Evolutionary conservation across 73 alveolate species (phyloP).

Genomic region (Uronychia setigera): DNA sequence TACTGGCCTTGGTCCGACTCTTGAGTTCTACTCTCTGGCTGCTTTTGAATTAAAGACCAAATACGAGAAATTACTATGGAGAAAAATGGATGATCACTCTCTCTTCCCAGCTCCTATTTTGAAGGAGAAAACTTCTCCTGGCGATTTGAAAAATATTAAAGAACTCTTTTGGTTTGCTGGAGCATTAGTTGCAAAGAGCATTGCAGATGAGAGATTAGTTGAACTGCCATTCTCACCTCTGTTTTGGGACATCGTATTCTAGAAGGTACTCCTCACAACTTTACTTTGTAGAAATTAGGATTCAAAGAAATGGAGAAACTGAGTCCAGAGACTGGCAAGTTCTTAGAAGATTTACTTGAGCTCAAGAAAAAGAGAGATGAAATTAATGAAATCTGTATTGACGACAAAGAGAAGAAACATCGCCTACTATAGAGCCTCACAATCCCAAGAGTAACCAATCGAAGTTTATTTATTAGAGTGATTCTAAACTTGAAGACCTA

Average conservation of each 20-base stretch:
- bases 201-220: constrained; percentile 92
- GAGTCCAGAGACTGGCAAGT: constrained; percentile 47
- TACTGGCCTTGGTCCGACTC: constrained; percentile 96
- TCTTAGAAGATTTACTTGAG: constrained; percentile 58
- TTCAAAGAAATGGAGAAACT: constrained; percentile 64
- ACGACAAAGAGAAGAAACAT: constrained; percentile 18
- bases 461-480: constrained; percentile 1
- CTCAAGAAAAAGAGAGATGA: constrained; percentile 66
- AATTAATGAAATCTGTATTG: constrained; percentile 31
- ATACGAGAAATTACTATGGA: constrained; percentile 76
- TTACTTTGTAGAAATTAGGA: constrained; percentile 29
- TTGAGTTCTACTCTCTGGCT: constrained; percentile 80
- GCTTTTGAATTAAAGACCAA: constrained; percentile 68
- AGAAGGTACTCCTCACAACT: constrained; percentile 43
- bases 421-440: constrained; percentile 23
- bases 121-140: constrained; percentile 29
- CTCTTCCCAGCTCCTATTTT: constrained; percentile 83
- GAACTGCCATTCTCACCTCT: constrained; percentile 84
- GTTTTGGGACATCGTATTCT: constrained; percentile 83
- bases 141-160: constrained; percentile 56
- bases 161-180: constrained; percentile 82
- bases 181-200: constrained; percentile 87
- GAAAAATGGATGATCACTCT: constrained; percentile 73
- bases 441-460: constrained; percentile 5
- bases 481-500: constrained; percentile 64